Evolutionary conservation across 352 stramenopile species (phyloP).

Genomic region (Phytopythium delawarense): DNA sequence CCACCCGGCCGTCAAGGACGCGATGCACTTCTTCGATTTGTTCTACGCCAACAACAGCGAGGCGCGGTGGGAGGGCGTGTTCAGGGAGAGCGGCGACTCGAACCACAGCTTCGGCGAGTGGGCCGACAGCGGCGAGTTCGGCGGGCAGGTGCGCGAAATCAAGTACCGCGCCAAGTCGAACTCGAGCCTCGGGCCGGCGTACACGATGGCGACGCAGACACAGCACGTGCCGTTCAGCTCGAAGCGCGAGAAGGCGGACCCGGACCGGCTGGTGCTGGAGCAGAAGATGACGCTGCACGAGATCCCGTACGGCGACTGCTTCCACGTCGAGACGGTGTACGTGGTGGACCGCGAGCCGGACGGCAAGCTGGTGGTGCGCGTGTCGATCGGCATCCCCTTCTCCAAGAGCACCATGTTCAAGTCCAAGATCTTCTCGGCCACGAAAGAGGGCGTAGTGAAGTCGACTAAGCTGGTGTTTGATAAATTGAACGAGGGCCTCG

Average conservation of each 20-base stretch:
- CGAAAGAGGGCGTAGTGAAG: slow-evolving; percentile 63
- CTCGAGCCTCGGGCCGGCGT: slow-evolving; percentile 59
- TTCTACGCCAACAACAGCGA: slow-evolving; percentile 59
- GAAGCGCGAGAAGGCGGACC: slow-evolving; percentile 28
- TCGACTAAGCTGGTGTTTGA: slow-evolving; percentile 52
- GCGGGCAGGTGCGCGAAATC: slow-evolving; percentile 58
- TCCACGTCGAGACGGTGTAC: slow-evolving; percentile 68
- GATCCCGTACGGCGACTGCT: slow-evolving; percentile 80
- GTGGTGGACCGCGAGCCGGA: slow-evolving; percentile 37
- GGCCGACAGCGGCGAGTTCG: slow-evolving; percentile 52
- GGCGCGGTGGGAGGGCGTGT: slow-evolving; percentile 45
- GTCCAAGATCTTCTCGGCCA: slow-evolving; percentile 74
- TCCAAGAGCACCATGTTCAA: slow-evolving; percentile 85
- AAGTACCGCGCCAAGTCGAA: slow-evolving; percentile 76
- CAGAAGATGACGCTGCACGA: slow-evolving; percentile 66
- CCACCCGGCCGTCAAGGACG: slow-evolving; percentile 40
- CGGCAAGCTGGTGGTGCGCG: slow-evolving; percentile 38
- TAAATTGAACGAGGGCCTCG: slow-evolving; percentile 39
- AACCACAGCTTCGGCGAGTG: slow-evolving; percentile 59
- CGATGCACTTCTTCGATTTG: slow-evolving; percentile 65
- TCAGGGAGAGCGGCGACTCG: slow-evolving; percentile 58
- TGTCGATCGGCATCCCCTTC: slow-evolving; percentile 74
- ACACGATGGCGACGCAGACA: slow-evolving; percentile 47
- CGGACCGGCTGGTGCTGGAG: slow-evolving; percentile 49
- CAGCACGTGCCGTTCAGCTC: slow-evolving; percentile 49